These are phyloP conservation scores for Gomphus sp. DNA, from an alignment of 1,284 basidiomycete species.

Conservation along the genomic window DNA sequence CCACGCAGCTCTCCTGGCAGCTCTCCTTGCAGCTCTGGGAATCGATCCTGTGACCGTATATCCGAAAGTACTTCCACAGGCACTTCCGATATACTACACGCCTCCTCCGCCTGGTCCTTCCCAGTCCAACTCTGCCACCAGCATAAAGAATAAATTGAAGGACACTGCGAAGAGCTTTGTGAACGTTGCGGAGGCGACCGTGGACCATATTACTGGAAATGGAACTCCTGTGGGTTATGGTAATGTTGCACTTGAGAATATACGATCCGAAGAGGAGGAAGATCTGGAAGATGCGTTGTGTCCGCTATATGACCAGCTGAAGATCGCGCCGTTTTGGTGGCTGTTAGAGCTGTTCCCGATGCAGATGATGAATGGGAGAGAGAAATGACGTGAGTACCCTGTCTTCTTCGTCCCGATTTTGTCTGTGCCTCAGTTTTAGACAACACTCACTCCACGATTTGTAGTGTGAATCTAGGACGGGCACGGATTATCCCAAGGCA, in stretches of 20 bases:
- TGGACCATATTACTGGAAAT: background rate
- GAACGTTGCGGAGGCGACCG: background rate
- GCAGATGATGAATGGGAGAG: constrained; percentile 26
- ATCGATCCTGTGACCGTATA: constrained; percentile 35
- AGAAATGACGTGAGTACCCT: constrained; percentile 25
- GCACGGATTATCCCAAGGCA: constrained; percentile 36
- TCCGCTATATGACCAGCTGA: constrained; percentile 37
- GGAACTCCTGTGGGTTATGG: background rate
- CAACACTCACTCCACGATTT: background rate
- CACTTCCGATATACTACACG: constrained; percentile 14
- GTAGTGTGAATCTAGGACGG: constrained; percentile 38
- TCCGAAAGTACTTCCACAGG: constrained; percentile 29
- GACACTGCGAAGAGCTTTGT: background rate
- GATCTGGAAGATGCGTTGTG: constrained; percentile 35
- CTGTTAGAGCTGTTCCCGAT: constrained; percentile 30
- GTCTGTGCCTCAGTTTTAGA: background rate
- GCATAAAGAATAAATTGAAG: background rate
- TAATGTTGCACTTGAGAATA: background rate
- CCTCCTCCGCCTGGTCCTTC: constrained; percentile 2
- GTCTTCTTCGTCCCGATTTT: background rate
- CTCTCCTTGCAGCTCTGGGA: too few relatives aligned
- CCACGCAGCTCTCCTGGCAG: constrained; percentile 35
- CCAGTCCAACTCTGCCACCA: constrained; percentile 1
- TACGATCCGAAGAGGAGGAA: constrained; percentile 34
- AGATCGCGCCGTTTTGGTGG: constrained; percentile 34